Percentiles rank a stretch among this genome's conserved stretches.
phyloP scores from a whole-genome alignment of 2,329 filamentous ascomycete genomes.

The Graphilbum sp. region DNA sequence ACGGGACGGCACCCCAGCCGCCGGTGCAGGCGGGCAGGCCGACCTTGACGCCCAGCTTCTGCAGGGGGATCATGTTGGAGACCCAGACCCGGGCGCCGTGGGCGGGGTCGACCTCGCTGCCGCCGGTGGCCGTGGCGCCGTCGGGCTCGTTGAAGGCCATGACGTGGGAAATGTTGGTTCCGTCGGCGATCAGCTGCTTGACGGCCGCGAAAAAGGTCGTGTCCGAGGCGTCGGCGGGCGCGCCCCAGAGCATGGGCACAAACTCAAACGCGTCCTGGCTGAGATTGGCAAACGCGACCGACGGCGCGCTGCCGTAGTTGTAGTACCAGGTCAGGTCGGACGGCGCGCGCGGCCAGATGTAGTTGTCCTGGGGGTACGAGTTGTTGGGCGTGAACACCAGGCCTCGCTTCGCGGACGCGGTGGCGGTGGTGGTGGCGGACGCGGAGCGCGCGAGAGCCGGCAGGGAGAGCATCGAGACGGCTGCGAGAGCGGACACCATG shows the following conservation, averaged over 20 bases:
- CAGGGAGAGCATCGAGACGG: neutral
- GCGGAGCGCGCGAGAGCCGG: slow-evolving; percentile 1
- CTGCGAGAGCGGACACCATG: too few species aligned
- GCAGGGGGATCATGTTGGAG: slow-evolving; percentile 52
- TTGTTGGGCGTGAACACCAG: slow-evolving; percentile 49
- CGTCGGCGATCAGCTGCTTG: slow-evolving; percentile 31
- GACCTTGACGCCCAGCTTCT: slow-evolving; percentile 44
- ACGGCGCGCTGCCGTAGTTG: slow-evolving; percentile 51
- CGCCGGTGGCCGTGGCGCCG: slow-evolving; percentile 35
- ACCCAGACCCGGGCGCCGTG: slow-evolving; percentile 55
- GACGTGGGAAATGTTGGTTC: slow-evolving; percentile 46
- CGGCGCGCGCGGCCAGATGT: slow-evolving; percentile 40
- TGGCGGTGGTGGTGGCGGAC: slow-evolving; percentile 12
- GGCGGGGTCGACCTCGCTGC: slow-evolving; percentile 42
- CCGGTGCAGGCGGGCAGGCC: slow-evolving; percentile 59
- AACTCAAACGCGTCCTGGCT: slow-evolving; percentile 48
- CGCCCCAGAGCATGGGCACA: slow-evolving; percentile 68
- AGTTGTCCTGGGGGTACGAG: slow-evolving; percentile 41
- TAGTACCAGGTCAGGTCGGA: slow-evolving; percentile 69
- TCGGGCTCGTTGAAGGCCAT: slow-evolving; percentile 75
- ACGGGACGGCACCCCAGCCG: slow-evolving; percentile 39
- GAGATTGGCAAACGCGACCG: slow-evolving; percentile 29
- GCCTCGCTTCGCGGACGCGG: slow-evolving; percentile 46
- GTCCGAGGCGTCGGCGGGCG: slow-evolving; percentile 27
- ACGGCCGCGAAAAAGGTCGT: slow-evolving; percentile 47